A percentile compares a stretch with the other conserved stretches of the same genome.
Evolutionary conservation across 139 green algal species (phyloP).

Genomic region (Prasinococcaceae sp.): DNA sequence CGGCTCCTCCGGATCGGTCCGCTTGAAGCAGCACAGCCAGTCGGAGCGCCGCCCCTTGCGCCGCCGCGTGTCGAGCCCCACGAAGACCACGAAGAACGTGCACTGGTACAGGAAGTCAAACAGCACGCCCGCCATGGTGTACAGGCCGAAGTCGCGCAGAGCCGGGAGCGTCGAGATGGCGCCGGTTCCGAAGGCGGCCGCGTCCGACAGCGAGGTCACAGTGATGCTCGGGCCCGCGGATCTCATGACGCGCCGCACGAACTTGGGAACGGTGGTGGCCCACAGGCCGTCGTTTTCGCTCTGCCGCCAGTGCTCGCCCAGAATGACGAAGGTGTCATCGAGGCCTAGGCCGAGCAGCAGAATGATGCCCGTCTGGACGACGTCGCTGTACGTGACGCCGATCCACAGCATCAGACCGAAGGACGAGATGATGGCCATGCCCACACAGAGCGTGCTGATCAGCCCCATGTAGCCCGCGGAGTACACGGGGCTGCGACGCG

Average conservation of each 20-base stretch:
- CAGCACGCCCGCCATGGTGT: slow-evolving; percentile 30
- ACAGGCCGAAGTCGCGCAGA: slow-evolving; percentile 31
- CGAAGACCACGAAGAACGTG: slow-evolving; percentile 31
- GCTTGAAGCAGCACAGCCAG: slow-evolving; percentile 11
- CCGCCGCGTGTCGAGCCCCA: slow-evolving; percentile 29
- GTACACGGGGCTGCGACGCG: no score
- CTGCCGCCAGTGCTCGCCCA: slow-evolving; percentile 21
- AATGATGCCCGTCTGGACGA: no score
- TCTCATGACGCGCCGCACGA: slow-evolving; percentile 20
- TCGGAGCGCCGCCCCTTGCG: slow-evolving; percentile 11
- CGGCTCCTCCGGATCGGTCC: no score
- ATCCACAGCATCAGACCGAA: no score
- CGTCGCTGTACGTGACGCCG: no score
- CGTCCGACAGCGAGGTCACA: slow-evolving; percentile 31
- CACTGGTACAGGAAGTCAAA: slow-evolving; percentile 32
- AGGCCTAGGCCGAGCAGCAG: slow-evolving; percentile 38
- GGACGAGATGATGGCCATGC: no score
- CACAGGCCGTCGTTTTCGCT: not conserved
- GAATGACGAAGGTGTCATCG: slow-evolving; percentile 39
- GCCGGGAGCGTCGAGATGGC: slow-evolving; percentile 32
- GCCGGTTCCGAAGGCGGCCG: slow-evolving; percentile 36
- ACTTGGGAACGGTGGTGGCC: slow-evolving; percentile 4
- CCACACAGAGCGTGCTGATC: no score
- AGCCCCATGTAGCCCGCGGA: no score
- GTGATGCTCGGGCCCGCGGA: slow-evolving; percentile 27